phyloP scores from a whole-genome alignment of 2,329 filamentous ascomycete genomes.

The Venturiaceae sp. region DNA sequence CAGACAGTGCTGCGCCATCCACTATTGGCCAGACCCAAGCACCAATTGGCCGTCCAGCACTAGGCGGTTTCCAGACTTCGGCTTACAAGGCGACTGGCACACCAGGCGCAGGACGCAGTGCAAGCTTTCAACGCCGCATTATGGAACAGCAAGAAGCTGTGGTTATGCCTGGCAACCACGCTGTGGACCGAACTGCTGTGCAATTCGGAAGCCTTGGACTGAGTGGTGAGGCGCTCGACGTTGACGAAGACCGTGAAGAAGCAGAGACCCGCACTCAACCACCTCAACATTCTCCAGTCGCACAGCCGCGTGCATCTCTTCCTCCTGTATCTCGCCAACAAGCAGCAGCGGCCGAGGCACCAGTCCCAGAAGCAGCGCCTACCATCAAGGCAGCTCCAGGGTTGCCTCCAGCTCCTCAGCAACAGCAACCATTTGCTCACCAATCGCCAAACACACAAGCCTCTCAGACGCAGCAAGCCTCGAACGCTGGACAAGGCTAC shows the following conservation, averaged over 20 bases:
- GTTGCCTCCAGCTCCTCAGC: slow-evolving; percentile 49
- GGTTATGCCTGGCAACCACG: slow-evolving; percentile 94
- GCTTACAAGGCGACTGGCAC: slow-evolving; percentile 67
- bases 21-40: slow-evolving; percentile 42
- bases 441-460: slow-evolving; percentile 37
- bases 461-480: slow-evolving; percentile 42
- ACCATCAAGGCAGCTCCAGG: slow-evolving; percentile 53
- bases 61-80: slow-evolving; percentile 69
- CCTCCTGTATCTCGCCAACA: slow-evolving; percentile 55
- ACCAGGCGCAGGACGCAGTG: slow-evolving; percentile 48
- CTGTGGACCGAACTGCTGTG: slow-evolving; percentile 83
- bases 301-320: slow-evolving; percentile 75
- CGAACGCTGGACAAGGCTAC: slow-evolving; percentile 34
- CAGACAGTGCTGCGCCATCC: slow-evolving; percentile 36
- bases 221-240: slow-evolving; percentile 68
- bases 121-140: slow-evolving; percentile 76
- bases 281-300: slow-evolving; percentile 82
- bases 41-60: slow-evolving; percentile 49
- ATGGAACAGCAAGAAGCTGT: slow-evolving; percentile 96
- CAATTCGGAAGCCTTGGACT: slow-evolving; percentile 95
- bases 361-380: slow-evolving; percentile 21
- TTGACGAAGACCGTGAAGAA: slow-evolving; percentile 91
- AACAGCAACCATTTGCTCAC: slow-evolving; percentile 31
- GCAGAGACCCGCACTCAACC: slow-evolving; percentile 90
- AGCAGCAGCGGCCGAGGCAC: slow-evolving; percentile 24